Evolutionary conservation across 441 rosid genomes (phyloP).

Genomic region (Corymbia calophylla): DNA sequence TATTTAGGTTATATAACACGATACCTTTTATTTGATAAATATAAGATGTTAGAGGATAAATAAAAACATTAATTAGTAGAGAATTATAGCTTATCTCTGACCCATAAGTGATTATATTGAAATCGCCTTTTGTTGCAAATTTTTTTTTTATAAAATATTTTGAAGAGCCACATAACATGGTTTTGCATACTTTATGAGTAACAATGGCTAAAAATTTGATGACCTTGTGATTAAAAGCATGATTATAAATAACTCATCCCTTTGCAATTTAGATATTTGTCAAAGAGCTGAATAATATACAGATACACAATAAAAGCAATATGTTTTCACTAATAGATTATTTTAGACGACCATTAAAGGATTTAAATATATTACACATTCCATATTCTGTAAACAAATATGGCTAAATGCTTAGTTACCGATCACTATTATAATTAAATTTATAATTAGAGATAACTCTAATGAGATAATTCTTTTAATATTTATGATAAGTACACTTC

Average conservation of each 20-base stretch:
- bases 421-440: not conserved
- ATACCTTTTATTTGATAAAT: too few species aligned
- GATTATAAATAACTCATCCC: not conserved
- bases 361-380: not conserved
- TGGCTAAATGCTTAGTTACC: not conserved
- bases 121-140: too few species aligned
- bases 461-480: not conserved
- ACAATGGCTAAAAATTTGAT: not conserved
- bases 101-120: not conserved
- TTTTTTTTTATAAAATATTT: too few species aligned
- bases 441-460: not conserved
- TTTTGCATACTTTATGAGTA: not conserved
- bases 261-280: not conserved
- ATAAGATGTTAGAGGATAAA: not conserved
- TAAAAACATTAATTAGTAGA: not conserved
- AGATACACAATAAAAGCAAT: not conserved
- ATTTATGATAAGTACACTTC: not conserved
- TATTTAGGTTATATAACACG: too few species aligned
- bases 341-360: not conserved
- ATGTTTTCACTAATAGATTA: not conserved
- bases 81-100: not conserved
- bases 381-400: not conserved
- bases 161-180: not conserved
- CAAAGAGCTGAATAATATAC: not conserved
- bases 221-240: not conserved